Evolutionary conservation across 192 early-diverging fungal species (phyloP), one percentile per base, ranked within the genome.

Genomic region (Coemansia sp.): DNA sequence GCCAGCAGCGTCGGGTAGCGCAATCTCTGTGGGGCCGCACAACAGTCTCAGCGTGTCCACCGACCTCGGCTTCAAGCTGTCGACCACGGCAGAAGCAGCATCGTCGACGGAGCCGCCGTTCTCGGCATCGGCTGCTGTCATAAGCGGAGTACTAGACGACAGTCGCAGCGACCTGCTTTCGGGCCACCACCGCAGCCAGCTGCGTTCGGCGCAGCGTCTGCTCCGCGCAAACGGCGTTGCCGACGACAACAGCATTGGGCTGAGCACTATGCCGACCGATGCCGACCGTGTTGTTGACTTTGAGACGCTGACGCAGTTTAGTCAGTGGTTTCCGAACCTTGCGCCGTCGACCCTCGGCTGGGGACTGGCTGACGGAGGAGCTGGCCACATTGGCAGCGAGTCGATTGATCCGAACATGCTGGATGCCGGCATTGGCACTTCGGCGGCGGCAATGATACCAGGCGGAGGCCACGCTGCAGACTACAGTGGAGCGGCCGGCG

Each of bases 361-460:
- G 78, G 59, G 36, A 49, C 49, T 80, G 6, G 65, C 40, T 49
- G 76, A 65, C 36, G 36, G 65, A n/a, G 41, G 21, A 39, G 61
- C 9, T 40, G 42, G 65, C 37, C 66, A 64, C 8, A 46, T 73
- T 32, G 62, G 65, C 62, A 46, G 66, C 63, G 78, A 73, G 57
- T 82, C 80, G 36, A 82, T 82, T 26, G 80, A 82, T 26, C 80
- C 80, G 16, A 82, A 82, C 45, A 82, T 82, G 80, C 68, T 82
- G 11, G 66, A 82, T 9, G 74, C 68, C 1, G 74, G 80, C 0
- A 70, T 75, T 0, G 56, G 47, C n/a, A 48, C 67, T 5, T 54
- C 71, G 21, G 61, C 72, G 21, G 47, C 66, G 57, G 68, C 68
- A 26, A 49, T 39, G 4, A 15, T 65, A 6, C 49, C 63, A 6